Evolutionary conservation across 306 rosid species (phyloP).

Genomic region (Comarum palustre): DNA sequence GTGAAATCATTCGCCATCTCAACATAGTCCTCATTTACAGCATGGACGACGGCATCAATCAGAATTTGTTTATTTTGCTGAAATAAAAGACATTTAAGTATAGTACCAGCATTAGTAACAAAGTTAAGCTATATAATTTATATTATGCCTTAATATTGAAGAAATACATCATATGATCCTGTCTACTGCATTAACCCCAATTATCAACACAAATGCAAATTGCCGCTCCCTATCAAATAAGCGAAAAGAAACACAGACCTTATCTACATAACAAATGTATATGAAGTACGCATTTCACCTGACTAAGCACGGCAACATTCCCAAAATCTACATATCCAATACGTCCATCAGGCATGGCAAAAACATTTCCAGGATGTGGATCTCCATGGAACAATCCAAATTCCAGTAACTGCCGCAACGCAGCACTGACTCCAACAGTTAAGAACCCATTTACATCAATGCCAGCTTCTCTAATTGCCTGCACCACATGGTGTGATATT

Average conservation of each 20-base stretch:
- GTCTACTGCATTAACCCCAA: background rate
- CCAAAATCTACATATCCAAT: constrained; percentile 98
- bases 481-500: constrained; percentile 34
- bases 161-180: background rate
- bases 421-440: constrained; percentile 97
- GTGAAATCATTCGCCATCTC: constrained; percentile 99
- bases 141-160: background rate
- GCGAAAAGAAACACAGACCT: background rate
- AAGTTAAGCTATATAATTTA: background rate
- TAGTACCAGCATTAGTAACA: background rate
- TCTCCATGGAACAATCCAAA: constrained; percentile 98
- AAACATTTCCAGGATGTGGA: constrained; percentile 98
- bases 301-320: constrained; percentile 98
- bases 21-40: constrained; percentile 94
- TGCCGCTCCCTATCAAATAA: background rate
- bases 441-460: constrained; percentile 82
- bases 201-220: background rate
- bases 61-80: constrained; percentile 96
- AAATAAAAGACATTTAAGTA: constrained; percentile 28
- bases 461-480: constrained; percentile 90
- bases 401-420: constrained; percentile 89
- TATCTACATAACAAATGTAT: constrained; percentile 5
- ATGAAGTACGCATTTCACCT: constrained; percentile 47
- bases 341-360: constrained; percentile 98
- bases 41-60: constrained; percentile 97